Evolutionary conservation across 257 asterid genomes (phyloP), one percentile per base, ranked within the genome.

Genomic region (Catharanthus roseus): DNA sequence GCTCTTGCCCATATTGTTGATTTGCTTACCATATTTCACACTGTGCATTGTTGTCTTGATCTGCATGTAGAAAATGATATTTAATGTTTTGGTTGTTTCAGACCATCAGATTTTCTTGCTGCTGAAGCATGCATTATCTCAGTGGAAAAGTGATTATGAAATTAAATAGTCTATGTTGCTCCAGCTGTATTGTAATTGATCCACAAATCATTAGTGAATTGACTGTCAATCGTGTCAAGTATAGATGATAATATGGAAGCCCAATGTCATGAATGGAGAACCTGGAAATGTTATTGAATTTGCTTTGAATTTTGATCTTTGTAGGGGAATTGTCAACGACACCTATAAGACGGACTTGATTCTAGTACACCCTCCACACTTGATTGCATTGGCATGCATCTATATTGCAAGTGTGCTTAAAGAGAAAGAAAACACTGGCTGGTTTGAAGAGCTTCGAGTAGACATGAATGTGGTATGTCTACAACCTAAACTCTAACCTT

Each of bases 371-470:
- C 96, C 97, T 67, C 99, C 97, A 5, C 95, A 93, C 82, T 82
- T 88, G 87, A 91, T 91, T 68, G 84, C 97, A 58, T 80, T 93
- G 58, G 97, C 97, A 24, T 91, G 97, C 80, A 81, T 93, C 62
- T 93, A 89, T 79, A 87, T 93, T 47, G 89, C 96, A 53, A 88
- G 99, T 33, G 97, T 83, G 76, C 91, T 88, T 72, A 88, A 85
- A 82, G 96, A 91, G 65, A 93, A 91, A 75, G 99, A 91, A 77
- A 91, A 83, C 78, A 86, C 99, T 6, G 90, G 95, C 49, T 93
- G 99, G 99, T 91, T 93, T 85, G 99, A 93, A 87, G 99, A 93
- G 88, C 97, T 93, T 80, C 91, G 88, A 68, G 96, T 83, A 80
- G 99, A 93, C 74, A 93, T 93, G 99, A 91, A 89, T 69, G 89